These are phyloP conservation scores for Cladophialophora exuberans DNA, from an alignment of 2,329 filamentous ascomycete genomes.

Conservation along the genomic window DNA sequence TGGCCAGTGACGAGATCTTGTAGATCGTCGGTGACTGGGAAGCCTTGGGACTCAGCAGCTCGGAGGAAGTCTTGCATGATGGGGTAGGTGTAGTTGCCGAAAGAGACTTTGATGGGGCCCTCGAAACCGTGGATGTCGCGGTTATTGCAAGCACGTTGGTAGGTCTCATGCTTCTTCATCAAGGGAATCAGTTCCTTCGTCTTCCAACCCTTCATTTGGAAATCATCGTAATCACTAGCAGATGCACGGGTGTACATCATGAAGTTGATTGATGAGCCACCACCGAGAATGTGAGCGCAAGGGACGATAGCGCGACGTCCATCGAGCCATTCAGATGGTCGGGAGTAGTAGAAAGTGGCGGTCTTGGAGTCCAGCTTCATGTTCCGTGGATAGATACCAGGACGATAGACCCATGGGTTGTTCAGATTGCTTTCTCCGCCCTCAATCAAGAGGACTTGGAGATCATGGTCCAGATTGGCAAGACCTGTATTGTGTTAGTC, in stretches of 20 bases:
- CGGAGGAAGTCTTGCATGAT: slow-evolving; percentile 81
- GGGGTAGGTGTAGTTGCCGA: slow-evolving; percentile 79
- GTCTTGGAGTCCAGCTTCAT: slow-evolving; percentile 79
- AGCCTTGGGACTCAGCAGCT: slow-evolving; percentile 72
- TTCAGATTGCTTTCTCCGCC: slow-evolving; percentile 74
- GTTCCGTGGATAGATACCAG: slow-evolving; percentile 76
- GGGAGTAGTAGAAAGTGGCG: slow-evolving; percentile 78
- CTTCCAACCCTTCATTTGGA: slow-evolving; percentile 77
- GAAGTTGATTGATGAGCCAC: slow-evolving; percentile 76
- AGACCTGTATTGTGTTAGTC: slow-evolving; percentile 49
- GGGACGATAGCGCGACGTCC: slow-evolving; percentile 75
- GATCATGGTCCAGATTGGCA: slow-evolving; percentile 75
- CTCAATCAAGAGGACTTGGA: slow-evolving; percentile 71
- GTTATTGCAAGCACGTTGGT: slow-evolving; percentile 68
- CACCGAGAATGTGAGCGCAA: slow-evolving; percentile 71
- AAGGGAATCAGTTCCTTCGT: slow-evolving; percentile 74
- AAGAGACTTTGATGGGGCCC: slow-evolving; percentile 80
- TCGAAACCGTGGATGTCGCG: slow-evolving; percentile 71
- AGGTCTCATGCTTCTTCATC: slow-evolving; percentile 82
- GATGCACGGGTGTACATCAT: slow-evolving; percentile 54
- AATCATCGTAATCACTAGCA: slow-evolving; percentile 65
- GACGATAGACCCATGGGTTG: slow-evolving; percentile 76
- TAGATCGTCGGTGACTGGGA: slow-evolving; percentile 74
- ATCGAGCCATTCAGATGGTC: slow-evolving; percentile 71
- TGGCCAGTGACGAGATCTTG: slow-evolving; percentile 66